Base-by-base conservation (phyloP, 768 basidiomycete species). In the Rhodotorula graminis region DNA sequence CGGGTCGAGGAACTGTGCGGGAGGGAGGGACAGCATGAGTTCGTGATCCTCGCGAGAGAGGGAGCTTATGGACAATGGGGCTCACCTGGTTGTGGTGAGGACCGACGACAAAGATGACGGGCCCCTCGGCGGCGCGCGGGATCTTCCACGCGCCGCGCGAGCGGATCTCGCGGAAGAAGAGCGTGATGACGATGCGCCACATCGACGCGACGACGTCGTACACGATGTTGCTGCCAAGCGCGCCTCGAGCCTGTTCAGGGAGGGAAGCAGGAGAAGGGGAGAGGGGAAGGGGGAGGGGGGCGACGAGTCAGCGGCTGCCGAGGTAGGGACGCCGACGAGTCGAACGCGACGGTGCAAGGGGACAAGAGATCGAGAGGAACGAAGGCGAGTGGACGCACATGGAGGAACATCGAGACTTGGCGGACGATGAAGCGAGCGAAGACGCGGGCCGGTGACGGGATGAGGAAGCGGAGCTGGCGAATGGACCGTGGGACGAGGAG, bases 141-240 rank as follows among this genome's bases (percentile, higher is more conserved):
- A 98, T 91, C 80, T 96, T 91, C 85, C 90, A 97, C 47, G 93
- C 90, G 63, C 95, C 92, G 81, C 95, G 85, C 8, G 93, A 91
- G 70, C 95, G 86, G 78, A 97, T 89, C 83, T 98, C 95, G 76
- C 95, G 85, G 84, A 98, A 98, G 85, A 98, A 98, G 77, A 98
- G 88, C 82, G 90, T 90, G 75, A 90, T 92, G 69, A 95, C 85
- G 5, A 85, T 83, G 69, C 89, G 83, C 91, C 91, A 95, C 82
- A 95, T 92, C 60, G 90, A 80, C 81, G 95, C 87, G 53, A 88
- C 87, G 40, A 87, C 84, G 79, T 93, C 90, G 80, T 93, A 93
- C 76, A 83, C 77, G 46, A 74, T 27, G 65, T 67, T 70, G n/a
- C 52, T 64, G 1, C 73, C 72, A 63, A 78, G 71, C 5, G 56